phyloP scores from a whole-genome alignment of 2,329 filamentous ascomycete species.

The Ambrosiella xylebori region DNA sequence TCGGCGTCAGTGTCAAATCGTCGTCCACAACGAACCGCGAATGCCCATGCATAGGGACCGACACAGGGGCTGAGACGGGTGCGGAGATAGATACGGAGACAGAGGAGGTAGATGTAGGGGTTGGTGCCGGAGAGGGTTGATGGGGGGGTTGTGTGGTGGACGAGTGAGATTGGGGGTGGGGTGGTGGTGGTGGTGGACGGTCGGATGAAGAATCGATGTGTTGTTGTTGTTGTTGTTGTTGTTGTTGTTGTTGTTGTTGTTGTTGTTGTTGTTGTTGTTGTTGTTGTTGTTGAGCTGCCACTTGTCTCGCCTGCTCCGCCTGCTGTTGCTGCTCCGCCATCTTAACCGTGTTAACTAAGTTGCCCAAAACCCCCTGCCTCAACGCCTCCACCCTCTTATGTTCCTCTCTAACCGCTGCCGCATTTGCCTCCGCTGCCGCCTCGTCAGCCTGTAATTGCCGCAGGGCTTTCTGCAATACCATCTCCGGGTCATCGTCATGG shows the following conservation, averaged over 20 bases:
- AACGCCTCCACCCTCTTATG: constrained; percentile 31
- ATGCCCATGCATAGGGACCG: constrained; percentile 13
- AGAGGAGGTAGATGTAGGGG: no score
- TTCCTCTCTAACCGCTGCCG: constrained; percentile 35
- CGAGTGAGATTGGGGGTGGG: not conserved
- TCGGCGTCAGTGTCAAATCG: constrained; percentile 37
- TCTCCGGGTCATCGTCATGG: constrained; percentile 35
- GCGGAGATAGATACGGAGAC: no score
- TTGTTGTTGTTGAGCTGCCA: constrained; percentile 4
- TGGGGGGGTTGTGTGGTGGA: no score
- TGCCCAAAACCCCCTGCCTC: constrained; percentile 9
- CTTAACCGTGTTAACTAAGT: constrained; percentile 10
- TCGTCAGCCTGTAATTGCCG: constrained; percentile 42
- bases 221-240: no score
- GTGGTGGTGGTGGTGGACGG: not conserved
- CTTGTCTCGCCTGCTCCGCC: not conserved
- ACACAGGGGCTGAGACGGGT: constrained; percentile 1
- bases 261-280: no score
- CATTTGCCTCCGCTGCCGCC: constrained; percentile 39
- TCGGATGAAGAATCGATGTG: not conserved
- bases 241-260: no score
- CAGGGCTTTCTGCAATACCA: constrained; percentile 41
- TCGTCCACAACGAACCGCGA: constrained; percentile 14
- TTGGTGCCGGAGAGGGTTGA: no score
- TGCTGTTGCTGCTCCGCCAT: not conserved